These are phyloP conservation scores for Punica granatum DNA, from an alignment of 345 rosid species.

Conservation along the genomic window DNA sequence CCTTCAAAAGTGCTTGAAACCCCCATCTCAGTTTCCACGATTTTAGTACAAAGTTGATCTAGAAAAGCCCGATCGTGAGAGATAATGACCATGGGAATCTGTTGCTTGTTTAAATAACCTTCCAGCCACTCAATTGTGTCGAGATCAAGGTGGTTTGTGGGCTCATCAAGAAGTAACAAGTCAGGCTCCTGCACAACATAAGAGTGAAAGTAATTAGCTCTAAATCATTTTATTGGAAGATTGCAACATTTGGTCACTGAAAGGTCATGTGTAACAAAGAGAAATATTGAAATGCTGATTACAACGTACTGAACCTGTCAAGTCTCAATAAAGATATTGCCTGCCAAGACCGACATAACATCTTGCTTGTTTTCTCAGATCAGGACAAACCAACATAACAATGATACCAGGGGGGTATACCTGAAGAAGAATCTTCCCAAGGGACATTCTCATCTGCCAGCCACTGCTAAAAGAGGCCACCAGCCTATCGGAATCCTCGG, in stretches of 20 bases:
- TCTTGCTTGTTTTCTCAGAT: neutral
- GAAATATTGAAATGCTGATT: neutral
- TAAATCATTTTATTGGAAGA: neutral
- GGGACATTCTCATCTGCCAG: constrained; percentile 99
- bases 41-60: constrained; percentile 89
- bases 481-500: constrained; percentile 83
- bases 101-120: constrained; percentile 82
- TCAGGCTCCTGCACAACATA: constrained; percentile 67
- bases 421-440: constrained; percentile 96
- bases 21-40: constrained; percentile 96
- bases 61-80: constrained; percentile 97
- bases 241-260: neutral
- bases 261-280: neutral
- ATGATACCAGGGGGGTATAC: constrained; percentile 20
- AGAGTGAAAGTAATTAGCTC: neutral
- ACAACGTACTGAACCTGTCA: too few relatives aligned
- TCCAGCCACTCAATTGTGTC: constrained; percentile 98
- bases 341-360: neutral
- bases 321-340: neutral
- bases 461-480: constrained; percentile 95
- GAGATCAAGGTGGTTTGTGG: constrained; percentile 93
- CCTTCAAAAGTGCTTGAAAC: constrained; percentile 78
- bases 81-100: constrained; percentile 92
- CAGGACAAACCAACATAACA: neutral
- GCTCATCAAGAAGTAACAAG: constrained; percentile 88